phyloP scores from a whole-genome alignment of 2,329 filamentous ascomycete genomes.

The Hymenoscyphus albidus region DNA sequence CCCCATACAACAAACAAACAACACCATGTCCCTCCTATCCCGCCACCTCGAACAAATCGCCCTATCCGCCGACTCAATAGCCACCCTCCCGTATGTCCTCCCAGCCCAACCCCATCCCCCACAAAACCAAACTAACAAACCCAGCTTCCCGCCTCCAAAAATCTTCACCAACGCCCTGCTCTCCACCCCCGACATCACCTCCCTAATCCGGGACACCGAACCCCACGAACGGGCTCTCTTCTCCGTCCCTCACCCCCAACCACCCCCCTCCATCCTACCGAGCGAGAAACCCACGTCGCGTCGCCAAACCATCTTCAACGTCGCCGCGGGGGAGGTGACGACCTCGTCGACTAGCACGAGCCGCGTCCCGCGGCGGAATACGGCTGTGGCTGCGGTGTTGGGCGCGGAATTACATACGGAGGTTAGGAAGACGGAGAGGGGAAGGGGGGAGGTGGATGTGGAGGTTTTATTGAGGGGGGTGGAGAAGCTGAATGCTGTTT shows the following conservation, averaged over 20 bases:
- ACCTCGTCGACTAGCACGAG: constrained; percentile 42
- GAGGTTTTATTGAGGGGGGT: constrained; percentile 80
- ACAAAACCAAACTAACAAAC: constrained; percentile 12
- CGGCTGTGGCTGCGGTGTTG: constrained; percentile 84
- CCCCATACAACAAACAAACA: constrained; percentile 5
- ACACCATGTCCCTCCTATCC: constrained; percentile 63
- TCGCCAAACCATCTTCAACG: constrained; percentile 63
- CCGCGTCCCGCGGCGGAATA: constrained; percentile 61
- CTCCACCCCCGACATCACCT: constrained; percentile 84
- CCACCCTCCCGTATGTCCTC: constrained; percentile 62
- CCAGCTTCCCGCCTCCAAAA: constrained; percentile 82
- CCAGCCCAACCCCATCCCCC: background rate
- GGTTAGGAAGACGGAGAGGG: constrained; percentile 54
- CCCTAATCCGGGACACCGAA: constrained; percentile 92
- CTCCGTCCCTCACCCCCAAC: constrained; percentile 66
- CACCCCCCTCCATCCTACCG: constrained; percentile 44
- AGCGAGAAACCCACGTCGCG: constrained; percentile 42
- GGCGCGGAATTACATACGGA: constrained; percentile 82
- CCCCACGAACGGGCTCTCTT: constrained; percentile 92
- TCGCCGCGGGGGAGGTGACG: constrained; percentile 56
- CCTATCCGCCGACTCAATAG: constrained; percentile 71
- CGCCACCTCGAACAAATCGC: constrained; percentile 74
- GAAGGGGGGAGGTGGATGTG: constrained; percentile 74
- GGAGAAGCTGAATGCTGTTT: constrained; percentile 85
- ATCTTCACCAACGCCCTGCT: constrained; percentile 94